Conservation (phyloP, 2,329 filamentous ascomycete species). For the Boeremia exigua region DNA sequence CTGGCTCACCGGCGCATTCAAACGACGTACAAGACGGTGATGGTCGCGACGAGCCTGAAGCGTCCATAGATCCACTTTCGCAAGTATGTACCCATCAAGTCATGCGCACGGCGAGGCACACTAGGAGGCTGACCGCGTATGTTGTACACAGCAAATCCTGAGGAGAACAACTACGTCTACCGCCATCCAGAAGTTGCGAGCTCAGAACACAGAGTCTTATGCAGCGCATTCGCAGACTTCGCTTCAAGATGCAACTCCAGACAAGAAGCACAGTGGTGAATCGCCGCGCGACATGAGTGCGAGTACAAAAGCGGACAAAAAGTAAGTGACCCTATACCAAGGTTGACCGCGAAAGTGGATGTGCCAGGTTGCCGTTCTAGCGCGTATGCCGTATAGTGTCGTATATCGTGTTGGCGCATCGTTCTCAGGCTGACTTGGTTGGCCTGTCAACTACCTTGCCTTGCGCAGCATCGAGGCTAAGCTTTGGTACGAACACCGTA, state of each 20-base stretch:
- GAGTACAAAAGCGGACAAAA: constrained; percentile 42
- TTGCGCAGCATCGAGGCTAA: neutral
- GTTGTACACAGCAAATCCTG: constrained; percentile 58
- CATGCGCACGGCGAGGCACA: constrained; percentile 7
- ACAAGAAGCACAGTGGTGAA: constrained; percentile 39
- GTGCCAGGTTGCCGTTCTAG: neutral
- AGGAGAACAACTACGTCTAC: constrained; percentile 70
- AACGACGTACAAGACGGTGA: constrained; percentile 31
- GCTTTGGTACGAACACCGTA: constrained; percentile 2
- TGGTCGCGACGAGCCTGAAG: constrained; percentile 38
- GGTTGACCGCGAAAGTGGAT: neutral
- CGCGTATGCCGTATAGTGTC: constrained; percentile 12
- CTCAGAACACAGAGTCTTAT: constrained; percentile 49
- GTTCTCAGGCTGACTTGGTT: constrained; percentile 1
- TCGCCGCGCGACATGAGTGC: constrained; percentile 29
- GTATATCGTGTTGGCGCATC: constrained; percentile 16
- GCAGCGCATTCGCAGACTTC: constrained; percentile 35
- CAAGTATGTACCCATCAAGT: constrained; percentile 59
- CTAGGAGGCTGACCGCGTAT: constrained; percentile 19
- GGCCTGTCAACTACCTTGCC: neutral
- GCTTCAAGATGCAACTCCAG: constrained; percentile 60
- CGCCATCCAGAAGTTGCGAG: constrained; percentile 63
- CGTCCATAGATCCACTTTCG: constrained; percentile 69
- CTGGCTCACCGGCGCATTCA: constrained; percentile 25
- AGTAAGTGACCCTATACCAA: constrained; percentile 35